Evolutionary conservation across 768 basidiomycete species (phyloP).

Genomic region (Lactarius pseudohatsudake): DNA sequence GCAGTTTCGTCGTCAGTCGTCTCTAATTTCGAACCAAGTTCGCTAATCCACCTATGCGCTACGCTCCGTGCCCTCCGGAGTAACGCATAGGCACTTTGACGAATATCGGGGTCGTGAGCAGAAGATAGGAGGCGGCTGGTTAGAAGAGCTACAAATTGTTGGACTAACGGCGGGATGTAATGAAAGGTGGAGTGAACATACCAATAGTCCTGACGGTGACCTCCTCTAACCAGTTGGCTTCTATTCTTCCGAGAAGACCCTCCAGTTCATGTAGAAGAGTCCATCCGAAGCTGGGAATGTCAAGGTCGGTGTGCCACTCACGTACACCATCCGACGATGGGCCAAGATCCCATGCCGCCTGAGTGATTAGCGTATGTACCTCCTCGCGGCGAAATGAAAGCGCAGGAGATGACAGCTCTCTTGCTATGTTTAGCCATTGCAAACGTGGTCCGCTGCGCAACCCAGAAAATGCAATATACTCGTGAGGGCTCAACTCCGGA

Average conservation of each 20-base stretch:
- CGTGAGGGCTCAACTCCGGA: conserved; percentile 43
- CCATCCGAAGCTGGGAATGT: conserved; percentile 36
- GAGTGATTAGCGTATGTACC: conserved; percentile 44
- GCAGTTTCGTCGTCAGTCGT: background rate
- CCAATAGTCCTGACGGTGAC: conserved; percentile 16
- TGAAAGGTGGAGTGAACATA: background rate
- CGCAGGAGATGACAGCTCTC: conserved; percentile 41
- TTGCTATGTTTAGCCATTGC: conserved; percentile 52
- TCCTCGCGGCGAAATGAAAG: conserved; percentile 43
- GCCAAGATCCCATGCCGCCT: conserved; percentile 48
- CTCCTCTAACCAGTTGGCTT: conserved; percentile 42
- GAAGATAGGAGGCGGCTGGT: conserved; percentile 15
- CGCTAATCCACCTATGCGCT: conserved; percentile 8
- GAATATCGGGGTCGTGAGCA: background rate
- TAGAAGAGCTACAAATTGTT: conserved; percentile 4
- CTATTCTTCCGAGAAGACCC: conserved; percentile 37
- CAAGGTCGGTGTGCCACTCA: conserved; percentile 45
- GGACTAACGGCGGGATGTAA: background rate
- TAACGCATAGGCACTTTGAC: background rate
- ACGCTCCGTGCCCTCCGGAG: conserved; percentile 6
- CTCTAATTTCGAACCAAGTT: conserved; percentile 4
- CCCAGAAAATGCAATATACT: conserved; percentile 46
- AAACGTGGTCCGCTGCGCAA: conserved; percentile 45
- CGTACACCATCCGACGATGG: conserved; percentile 25
- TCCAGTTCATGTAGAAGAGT: conserved; percentile 41